These are phyloP conservation scores for Barnettozyma sucrosica DNA, from an alignment of 805 yeast genomes.

Conservation along the genomic window DNA sequence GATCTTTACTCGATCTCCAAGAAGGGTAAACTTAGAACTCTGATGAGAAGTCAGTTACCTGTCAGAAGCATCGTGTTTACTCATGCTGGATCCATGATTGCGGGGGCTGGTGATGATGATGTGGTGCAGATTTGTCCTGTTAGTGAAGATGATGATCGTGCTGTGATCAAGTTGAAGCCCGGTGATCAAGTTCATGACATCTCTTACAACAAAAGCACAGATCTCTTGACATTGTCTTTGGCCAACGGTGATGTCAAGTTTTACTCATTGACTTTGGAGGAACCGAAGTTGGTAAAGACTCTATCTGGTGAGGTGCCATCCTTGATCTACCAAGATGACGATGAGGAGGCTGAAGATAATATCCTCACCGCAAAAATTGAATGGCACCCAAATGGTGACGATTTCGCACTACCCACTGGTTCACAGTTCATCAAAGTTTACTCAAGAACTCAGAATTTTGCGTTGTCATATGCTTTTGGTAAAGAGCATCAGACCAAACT, in stretches of 20 bases:
- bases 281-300: conserved; percentile 45
- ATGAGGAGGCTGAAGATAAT: conserved; percentile 31
- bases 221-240: conserved; percentile 50
- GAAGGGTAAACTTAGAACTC: conserved; percentile 8
- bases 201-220: conserved; percentile 52
- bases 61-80: conserved; percentile 50
- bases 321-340: conserved; percentile 36
- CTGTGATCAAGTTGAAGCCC: conserved; percentile 27
- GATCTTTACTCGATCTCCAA: conserved; percentile 19
- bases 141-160: conserved; percentile 21
- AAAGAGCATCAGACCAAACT: conserved; percentile 26
- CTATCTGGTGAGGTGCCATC: conserved; percentile 35
- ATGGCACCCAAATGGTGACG: conserved; percentile 69
- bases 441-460: conserved; percentile 14
- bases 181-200: conserved; percentile 54
- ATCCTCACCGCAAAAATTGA: conserved; percentile 47
- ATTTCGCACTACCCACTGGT: conserved; percentile 61
- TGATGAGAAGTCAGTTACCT: conserved; percentile 25
- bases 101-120: conserved; percentile 65
- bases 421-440: conserved; percentile 42
- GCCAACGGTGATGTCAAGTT: conserved; percentile 55
- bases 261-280: conserved; percentile 45
- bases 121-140: conserved; percentile 46
- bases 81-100: conserved; percentile 52
- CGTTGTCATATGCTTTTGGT: conserved; percentile 15